These are phyloP conservation scores for Sugiyamaella grinbergsii DNA, from an alignment of 1,139 yeast genomes.

Conservation along the genomic window DNA sequence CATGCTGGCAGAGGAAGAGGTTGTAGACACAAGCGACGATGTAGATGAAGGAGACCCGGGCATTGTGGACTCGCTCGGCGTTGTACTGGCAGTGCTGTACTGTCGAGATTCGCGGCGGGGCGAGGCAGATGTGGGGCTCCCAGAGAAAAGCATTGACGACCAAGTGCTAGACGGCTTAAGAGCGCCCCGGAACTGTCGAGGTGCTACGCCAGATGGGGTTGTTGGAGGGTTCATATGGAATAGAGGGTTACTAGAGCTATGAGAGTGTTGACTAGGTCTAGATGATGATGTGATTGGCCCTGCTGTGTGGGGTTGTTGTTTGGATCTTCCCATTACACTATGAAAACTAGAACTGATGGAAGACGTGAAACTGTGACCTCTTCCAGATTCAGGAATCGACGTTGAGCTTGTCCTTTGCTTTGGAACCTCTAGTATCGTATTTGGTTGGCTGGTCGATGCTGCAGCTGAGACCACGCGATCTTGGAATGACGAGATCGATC, in stretches of 20 bases:
- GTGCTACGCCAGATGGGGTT: constrained; percentile 10
- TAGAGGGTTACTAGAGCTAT: constrained; percentile 15
- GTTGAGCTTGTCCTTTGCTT: constrained; percentile 11
- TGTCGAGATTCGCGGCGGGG: background rate
- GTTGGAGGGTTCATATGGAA: constrained; percentile 17
- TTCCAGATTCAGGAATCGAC: background rate
- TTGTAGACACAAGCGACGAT: constrained; percentile 13
- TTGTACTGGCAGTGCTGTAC: constrained; percentile 8
- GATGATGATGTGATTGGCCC: constrained; percentile 6
- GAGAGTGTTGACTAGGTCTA: constrained; percentile 18
- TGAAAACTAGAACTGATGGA: constrained; percentile 18
- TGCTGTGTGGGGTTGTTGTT: constrained; percentile 1
- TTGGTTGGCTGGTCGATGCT: constrained; percentile 3
- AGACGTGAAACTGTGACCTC: constrained; percentile 11
- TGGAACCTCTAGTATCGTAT: constrained; percentile 18
- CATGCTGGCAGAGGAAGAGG: constrained; percentile 23
- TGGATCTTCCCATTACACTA: constrained; percentile 11
- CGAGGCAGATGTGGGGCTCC: background rate
- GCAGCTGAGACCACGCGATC: constrained; percentile 33
- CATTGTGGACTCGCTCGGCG: constrained; percentile 4
- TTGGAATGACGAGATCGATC: constrained; percentile 37
- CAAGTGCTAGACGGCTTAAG: constrained; percentile 23
- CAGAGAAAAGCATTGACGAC: constrained; percentile 24
- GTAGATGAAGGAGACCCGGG: constrained; percentile 10
- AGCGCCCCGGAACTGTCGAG: constrained; percentile 16